Conservation (phyloP, 768 basidiomycete genomes). For the Suillus hirtellus region DNA sequence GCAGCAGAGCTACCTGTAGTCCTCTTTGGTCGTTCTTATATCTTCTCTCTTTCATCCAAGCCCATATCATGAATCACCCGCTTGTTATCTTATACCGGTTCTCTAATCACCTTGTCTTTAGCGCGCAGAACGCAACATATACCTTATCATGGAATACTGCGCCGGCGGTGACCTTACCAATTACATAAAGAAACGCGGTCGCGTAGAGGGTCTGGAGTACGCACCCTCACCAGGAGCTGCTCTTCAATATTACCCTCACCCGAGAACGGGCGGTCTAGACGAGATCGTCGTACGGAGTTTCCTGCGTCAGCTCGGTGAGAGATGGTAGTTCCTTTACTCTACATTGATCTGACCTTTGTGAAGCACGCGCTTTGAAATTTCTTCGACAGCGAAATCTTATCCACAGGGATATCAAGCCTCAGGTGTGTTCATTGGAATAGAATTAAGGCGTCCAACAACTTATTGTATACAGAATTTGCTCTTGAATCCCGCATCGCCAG, state of each 20-base stretch:
- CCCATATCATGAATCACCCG: background rate
- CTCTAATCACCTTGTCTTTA: conserved; percentile 28
- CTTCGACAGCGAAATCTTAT: conserved; percentile 86
- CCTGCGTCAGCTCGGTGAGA: conserved; percentile 82
- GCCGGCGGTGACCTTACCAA: conserved; percentile 94
- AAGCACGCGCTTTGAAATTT: conserved; percentile 93
- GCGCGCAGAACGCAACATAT: conserved; percentile 79
- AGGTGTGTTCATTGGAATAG: conserved; percentile 42
- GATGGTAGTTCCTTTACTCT: background rate
- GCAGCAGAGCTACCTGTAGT: background rate
- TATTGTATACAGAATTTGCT: conserved; percentile 73
- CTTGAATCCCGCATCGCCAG: conserved; percentile 75
- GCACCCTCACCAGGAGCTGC: conserved; percentile 66
- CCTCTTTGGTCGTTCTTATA: background rate
- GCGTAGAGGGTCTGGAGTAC: conserved; percentile 87
- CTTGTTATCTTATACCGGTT: background rate
- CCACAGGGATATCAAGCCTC: conserved; percentile 97
- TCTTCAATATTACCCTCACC: conserved; percentile 88
- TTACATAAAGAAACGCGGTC: conserved; percentile 97
- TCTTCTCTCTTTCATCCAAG: background rate
- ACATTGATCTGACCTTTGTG: conserved; percentile 6
- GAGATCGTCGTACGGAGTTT: conserved; percentile 92
- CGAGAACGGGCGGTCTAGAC: conserved; percentile 84
- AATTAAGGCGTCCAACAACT: conserved; percentile 10
- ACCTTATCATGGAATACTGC: conserved; percentile 98